phyloP scores from a whole-genome alignment of 768 basidiomycete genomes.

The Gymnopilus junonius region DNA sequence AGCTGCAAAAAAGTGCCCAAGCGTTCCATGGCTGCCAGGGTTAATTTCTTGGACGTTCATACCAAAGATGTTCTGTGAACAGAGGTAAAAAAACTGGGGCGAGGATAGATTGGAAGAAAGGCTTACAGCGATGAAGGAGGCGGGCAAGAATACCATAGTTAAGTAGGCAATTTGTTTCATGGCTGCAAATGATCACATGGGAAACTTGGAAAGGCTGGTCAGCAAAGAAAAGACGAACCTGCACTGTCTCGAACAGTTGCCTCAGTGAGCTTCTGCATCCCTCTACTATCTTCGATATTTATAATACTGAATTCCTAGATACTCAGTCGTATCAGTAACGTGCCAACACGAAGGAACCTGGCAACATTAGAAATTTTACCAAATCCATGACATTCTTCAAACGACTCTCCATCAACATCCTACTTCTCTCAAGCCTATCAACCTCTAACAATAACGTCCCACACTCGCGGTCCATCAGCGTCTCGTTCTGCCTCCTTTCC shows the following conservation, averaged over 20 bases:
- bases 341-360: not conserved
- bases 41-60: slow-evolving; percentile 59
- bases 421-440: slow-evolving; percentile 45
- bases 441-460: slow-evolving; percentile 53
- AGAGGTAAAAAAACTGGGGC: not conserved
- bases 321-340: not conserved
- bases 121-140: slow-evolving; percentile 50
- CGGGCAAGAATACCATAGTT: slow-evolving; percentile 65
- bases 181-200: slow-evolving; percentile 29
- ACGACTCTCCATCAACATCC: slow-evolving; percentile 46
- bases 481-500: slow-evolving; percentile 6
- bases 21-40: slow-evolving; percentile 27
- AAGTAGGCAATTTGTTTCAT: slow-evolving; percentile 62
- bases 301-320: slow-evolving; percentile 51
- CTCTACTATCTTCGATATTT: slow-evolving; percentile 50
- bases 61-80: slow-evolving; percentile 49
- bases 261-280: slow-evolving; percentile 46
- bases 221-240: slow-evolving; percentile 31
- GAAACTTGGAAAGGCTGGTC: not conserved
- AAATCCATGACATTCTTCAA: slow-evolving; percentile 57
- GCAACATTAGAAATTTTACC: slow-evolving; percentile 36
- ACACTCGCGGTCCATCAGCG: slow-evolving; percentile 47
- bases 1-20: slow-evolving; percentile 42
- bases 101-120: not conserved
- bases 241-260: slow-evolving; percentile 44